Evolutionary conservation across 164 flowering plant genomes (phyloP).

Genomic region (Vitis rotundifolia): DNA sequence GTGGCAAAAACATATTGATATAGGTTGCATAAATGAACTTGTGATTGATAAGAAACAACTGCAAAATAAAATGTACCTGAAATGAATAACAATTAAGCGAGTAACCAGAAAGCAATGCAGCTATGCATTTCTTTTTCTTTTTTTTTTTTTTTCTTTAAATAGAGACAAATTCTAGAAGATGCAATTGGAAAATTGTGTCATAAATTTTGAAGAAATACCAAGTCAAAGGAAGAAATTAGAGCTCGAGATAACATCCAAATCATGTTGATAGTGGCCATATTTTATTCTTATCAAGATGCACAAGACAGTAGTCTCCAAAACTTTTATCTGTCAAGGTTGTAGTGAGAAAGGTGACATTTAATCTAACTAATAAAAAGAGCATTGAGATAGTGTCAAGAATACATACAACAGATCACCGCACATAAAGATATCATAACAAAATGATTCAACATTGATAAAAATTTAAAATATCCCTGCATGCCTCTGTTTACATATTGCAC

Average conservation of each 20-base stretch:
- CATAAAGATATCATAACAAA: neutral
- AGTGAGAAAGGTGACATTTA: neutral
- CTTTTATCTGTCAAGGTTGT: neutral
- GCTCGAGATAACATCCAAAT: too few relatives aligned
- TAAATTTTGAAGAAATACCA: too few relatives aligned
- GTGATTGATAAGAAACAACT: neutral
- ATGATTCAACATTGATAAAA: neutral
- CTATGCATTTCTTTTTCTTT: too few relatives aligned
- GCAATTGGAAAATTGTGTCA: too few relatives aligned
- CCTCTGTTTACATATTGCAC: too few relatives aligned
- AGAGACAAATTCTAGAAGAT: too few relatives aligned
- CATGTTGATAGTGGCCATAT: neutral
- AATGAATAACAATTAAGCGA: too few relatives aligned
- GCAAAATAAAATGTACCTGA: neutral
- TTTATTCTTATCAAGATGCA: neutral
- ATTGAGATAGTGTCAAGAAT: neutral
- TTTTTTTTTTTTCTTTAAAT: too few relatives aligned
- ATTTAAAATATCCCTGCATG: neutral
- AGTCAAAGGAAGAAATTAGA: too few relatives aligned
- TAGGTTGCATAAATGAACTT: neutral
- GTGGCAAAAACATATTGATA: neutral
- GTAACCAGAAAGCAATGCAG: too few relatives aligned
- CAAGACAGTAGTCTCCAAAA: neutral
- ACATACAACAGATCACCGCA: neutral
- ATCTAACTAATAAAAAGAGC: neutral